Percentiles rank a stretch among this genome's conserved stretches.
Evolutionary conservation across 768 basidiomycete genomes (phyloP).

Genomic region (Calocera cornea): DNA sequence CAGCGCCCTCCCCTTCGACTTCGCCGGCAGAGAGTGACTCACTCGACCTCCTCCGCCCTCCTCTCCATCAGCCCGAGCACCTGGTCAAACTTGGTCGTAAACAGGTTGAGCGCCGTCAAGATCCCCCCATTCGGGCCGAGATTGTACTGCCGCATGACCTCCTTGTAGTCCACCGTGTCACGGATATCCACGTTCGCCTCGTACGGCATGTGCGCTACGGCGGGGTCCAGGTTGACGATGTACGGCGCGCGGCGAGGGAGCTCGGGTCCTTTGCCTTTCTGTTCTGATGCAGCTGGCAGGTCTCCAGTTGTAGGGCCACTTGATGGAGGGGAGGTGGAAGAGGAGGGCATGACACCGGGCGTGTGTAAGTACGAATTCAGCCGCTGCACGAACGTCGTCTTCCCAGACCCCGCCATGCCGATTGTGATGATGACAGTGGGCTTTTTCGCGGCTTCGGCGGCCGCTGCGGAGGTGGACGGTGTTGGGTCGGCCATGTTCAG

Average conservation of each 20-base stretch:
- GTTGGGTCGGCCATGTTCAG: not conserved
- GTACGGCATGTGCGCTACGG: constrained; percentile 80
- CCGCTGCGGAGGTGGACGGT: not conserved
- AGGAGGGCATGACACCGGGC: constrained; percentile 12
- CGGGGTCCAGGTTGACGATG: constrained; percentile 94
- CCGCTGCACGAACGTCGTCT: constrained; percentile 92
- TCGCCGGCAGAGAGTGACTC: constrained; percentile 31
- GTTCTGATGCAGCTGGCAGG: not conserved
- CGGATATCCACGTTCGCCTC: constrained; percentile 96
- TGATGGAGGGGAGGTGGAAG: not conserved
- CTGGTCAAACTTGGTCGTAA: constrained; percentile 98
- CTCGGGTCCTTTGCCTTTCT: not conserved
- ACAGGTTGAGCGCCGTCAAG: constrained; percentile 88
- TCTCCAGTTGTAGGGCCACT: not conserved
- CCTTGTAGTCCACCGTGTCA: constrained; percentile 91
- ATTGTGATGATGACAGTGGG: constrained; percentile 80
- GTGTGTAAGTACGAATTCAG: constrained; percentile 86
- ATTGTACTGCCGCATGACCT: constrained; percentile 99
- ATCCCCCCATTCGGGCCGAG: constrained; percentile 97
- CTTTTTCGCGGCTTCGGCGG: constrained; percentile 22
- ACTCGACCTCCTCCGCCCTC: constrained; percentile 78
- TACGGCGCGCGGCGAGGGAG: constrained; percentile 42
- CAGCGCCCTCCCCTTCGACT: no score
- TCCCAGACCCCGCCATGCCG: constrained; percentile 94
- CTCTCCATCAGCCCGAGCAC: constrained; percentile 86